phyloP scores from a whole-genome alignment of 2,329 filamentous ascomycete genomes.

The Cladosporium sp. region DNA sequence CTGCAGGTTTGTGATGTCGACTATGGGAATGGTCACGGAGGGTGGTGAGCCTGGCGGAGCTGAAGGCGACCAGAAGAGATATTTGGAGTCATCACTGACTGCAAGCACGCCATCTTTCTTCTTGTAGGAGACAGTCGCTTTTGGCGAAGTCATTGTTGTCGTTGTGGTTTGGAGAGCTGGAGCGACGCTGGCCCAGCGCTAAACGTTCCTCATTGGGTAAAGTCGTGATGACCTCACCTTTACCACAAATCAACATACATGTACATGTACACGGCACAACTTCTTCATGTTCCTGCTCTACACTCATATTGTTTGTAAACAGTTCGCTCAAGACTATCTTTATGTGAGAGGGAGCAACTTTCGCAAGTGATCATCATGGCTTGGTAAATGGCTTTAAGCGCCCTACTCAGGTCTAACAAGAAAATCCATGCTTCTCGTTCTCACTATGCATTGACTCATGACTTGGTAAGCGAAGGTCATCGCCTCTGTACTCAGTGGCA shows the following conservation, averaged over 20 bases:
- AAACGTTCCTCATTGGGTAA: constrained; percentile 5
- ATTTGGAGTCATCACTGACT: constrained; percentile 67
- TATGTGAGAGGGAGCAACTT: too few relatives aligned
- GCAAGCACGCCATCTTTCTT: constrained; percentile 88
- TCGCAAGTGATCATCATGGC: too few relatives aligned
- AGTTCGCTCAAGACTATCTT: too few relatives aligned
- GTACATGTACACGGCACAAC: too few relatives aligned
- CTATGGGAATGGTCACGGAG: constrained; percentile 64
- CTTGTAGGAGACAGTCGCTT: constrained; percentile 75
- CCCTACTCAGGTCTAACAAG: too few relatives aligned
- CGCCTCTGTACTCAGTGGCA: too few relatives aligned
- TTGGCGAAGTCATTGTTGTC: constrained; percentile 32
- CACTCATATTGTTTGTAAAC: too few relatives aligned
- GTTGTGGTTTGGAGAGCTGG: constrained; percentile 3
- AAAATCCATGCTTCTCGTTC: too few relatives aligned
- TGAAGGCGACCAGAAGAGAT: constrained; percentile 76
- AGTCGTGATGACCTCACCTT: neutral
- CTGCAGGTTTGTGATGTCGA: constrained; percentile 85
- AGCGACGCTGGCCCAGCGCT: neutral
- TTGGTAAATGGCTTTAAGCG: too few relatives aligned
- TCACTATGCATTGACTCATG: too few relatives aligned
- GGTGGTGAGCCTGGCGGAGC: constrained; percentile 58
- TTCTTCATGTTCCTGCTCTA: too few relatives aligned
- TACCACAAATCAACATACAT: neutral
- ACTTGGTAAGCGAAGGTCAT: too few relatives aligned